Evolutionary conservation across 495 filamentous ascomycete species (phyloP), one percentile per base, ranked within the genome.

Genomic region (Oidiodendron maius): DNA sequence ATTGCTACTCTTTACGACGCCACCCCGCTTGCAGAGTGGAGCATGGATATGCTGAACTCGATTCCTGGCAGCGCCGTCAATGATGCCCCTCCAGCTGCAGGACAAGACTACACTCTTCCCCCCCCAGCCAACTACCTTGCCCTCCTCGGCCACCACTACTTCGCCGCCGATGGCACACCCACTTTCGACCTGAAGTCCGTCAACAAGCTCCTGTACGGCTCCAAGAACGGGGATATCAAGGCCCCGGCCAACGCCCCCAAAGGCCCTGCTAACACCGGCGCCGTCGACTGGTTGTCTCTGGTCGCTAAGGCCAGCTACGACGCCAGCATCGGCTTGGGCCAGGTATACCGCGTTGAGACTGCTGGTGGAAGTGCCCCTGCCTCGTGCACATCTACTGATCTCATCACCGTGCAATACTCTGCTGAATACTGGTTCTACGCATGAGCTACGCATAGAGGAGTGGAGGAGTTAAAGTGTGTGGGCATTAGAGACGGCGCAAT

Each of bases 351-450:
- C 26, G 77, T 89, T 16, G 60, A 77, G 45, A 89, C 84, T 1
- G 78, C 78, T 11, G 80, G 80, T n/a, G 86, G 85, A 16, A 58
- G 55, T 23, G 43, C 77, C 6, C 71, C 73, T 37, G 43, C 65
- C n/a, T 81, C 72, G 11, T 75, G 70, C 47, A 52, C 63, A 1
- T 59, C 53, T 1, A 68, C 66, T 0, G 55, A 51, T 9, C 58
- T 64, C 1, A 59, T 73, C 23, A 72, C 63, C 49, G 72, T 87
- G 3, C 71, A 77, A 10, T 90, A 89, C 63, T 66, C 82, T 0
- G 77, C 85, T 0, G 75, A 78, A 60, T 90, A 90, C 62, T 87
- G 80, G 81, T 79, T 88, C 47, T 87, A 79, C 57, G 68, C 65
- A 12, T 59, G 20, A 51, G 30, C 10, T 28, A 25, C 30, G 43